Evolutionary conservation across 495 filamentous ascomycete genomes (phyloP), one percentile per base, ranked within the genome.

Genomic region (Talaromyces liani): DNA sequence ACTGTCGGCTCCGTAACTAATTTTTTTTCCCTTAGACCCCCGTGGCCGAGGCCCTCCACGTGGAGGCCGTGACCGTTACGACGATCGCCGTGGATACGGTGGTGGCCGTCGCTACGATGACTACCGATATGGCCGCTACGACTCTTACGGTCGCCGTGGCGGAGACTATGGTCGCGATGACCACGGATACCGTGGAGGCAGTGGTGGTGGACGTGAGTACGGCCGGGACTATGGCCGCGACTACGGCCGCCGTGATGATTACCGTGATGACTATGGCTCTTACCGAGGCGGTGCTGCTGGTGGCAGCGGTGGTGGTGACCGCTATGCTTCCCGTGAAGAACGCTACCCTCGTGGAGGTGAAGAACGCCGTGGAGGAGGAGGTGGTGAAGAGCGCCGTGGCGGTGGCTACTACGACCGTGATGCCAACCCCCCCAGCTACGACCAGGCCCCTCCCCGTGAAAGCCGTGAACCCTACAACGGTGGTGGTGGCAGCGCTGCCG

Each of bases 281-380:
- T 76, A 69, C 60, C 78, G 79, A 51, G 79, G 82, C 70, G 82
- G 85, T 65, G 82, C 84, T 61, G 80, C 82, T 68, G 81, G 85
- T 64, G 81, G 83, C 55, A 73, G 77, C 65, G 81, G 67, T 64
- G 77, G 51, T 67, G 75, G 73, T 74, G 86, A 88, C 68, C 86
- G 86, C 51, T 88, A 87, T 65, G 84, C 82, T 45, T 85, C 86
- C 65, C 86, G 85, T 60, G 81, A 85, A 63, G 88, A 91, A 64
- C 85, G 88, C 61, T 90, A 90, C 72, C 81, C 81, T 59, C 79
- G 81, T 63, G 81, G 85, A 51, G 78, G 83, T 22, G 83, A 86
- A 66, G 84, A 86, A 68, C 87, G 89, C 69, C 76, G 80, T 67
- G 78, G 84, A 62, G 79, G 82, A 53, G 73, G 71, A 59, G 75